A percentile compares a stretch with the other conserved stretches of the same genome.
phyloP scores from a whole-genome alignment of 495 filamentous ascomycete species.

The Penicillium malachiteum region DNA sequence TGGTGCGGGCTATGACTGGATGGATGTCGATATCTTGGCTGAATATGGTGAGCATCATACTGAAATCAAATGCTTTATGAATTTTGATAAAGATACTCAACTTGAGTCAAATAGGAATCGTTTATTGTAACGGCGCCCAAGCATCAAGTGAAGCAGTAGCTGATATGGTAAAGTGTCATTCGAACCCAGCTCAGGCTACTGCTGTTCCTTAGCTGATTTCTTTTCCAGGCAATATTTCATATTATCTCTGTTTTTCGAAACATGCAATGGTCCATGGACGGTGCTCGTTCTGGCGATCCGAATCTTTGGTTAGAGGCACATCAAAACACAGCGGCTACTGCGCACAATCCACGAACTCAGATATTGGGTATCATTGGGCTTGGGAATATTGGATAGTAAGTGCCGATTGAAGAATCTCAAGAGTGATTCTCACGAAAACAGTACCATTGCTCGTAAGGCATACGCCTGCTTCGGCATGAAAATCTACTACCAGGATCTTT shows the following conservation, averaged over 20 bases:
- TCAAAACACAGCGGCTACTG: constrained; percentile 7
- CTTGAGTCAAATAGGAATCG: constrained; percentile 1
- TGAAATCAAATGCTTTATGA: not conserved
- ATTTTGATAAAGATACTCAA: not conserved
- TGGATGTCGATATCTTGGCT: constrained; percentile 16
- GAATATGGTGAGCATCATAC: constrained; percentile 7
- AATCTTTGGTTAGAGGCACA: constrained; percentile 14
- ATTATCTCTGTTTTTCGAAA: constrained; percentile 15
- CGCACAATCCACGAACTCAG: constrained; percentile 12
- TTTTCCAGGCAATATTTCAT: constrained; percentile 10
- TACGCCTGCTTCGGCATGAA: constrained; percentile 18
- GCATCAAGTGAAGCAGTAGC: constrained; percentile 16
- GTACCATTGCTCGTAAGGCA: constrained; percentile 15
- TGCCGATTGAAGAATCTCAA: not conserved
- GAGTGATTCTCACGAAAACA: not conserved
- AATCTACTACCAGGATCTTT: constrained; percentile 17
- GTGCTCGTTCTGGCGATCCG: constrained; percentile 12
- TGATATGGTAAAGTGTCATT: constrained; percentile 9
- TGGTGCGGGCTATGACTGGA: constrained; percentile 17
- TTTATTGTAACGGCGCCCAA: constrained; percentile 14
- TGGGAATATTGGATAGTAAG: constrained; percentile 19
- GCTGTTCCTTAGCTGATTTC: not conserved
- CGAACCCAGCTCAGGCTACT: not conserved
- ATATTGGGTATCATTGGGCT: constrained; percentile 12
- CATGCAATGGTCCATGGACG: constrained; percentile 18